These are phyloP conservation scores for Ustilago loliicola DNA, from an alignment of 1,284 basidiomycete genomes.

Conservation along the genomic window DNA sequence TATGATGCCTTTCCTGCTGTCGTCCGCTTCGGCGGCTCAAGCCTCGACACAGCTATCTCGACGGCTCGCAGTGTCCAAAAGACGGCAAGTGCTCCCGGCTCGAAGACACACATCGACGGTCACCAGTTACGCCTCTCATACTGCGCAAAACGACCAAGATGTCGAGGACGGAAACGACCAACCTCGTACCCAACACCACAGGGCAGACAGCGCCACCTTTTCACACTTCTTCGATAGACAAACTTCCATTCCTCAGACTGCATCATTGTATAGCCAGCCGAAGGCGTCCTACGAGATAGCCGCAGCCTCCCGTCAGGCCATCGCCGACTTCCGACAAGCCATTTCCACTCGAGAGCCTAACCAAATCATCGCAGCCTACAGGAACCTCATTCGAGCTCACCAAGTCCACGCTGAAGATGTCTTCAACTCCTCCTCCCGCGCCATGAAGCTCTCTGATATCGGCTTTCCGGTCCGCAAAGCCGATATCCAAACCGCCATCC, in stretches of 20 bases:
- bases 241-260: neutral
- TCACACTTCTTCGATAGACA: constrained; percentile 43
- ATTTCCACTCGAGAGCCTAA: constrained; percentile 3
- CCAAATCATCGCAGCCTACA: constrained; percentile 24
- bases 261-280: neutral
- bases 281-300: constrained; percentile 26
- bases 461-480: constrained; percentile 39
- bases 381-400: constrained; percentile 15
- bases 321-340: constrained; percentile 23
- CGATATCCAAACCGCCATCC: constrained; percentile 38
- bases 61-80: neutral
- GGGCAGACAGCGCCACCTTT: constrained; percentile 1
- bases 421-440: constrained; percentile 2
- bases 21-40: constrained; percentile 5
- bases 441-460: constrained; percentile 1
- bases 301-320: constrained; percentile 17
- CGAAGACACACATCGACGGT: neutral
- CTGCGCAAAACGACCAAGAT: neutral
- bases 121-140: neutral
- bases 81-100: neutral
- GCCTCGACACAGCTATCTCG: constrained; percentile 13
- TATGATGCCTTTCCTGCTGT: constrained; percentile 27
- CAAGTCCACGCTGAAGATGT: constrained; percentile 16
- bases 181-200: neutral
- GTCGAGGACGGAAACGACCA: constrained; percentile 1